Evolutionary conservation across 768 basidiomycete genomes (phyloP).

Genomic region (Paxillus rubicundulus): DNA sequence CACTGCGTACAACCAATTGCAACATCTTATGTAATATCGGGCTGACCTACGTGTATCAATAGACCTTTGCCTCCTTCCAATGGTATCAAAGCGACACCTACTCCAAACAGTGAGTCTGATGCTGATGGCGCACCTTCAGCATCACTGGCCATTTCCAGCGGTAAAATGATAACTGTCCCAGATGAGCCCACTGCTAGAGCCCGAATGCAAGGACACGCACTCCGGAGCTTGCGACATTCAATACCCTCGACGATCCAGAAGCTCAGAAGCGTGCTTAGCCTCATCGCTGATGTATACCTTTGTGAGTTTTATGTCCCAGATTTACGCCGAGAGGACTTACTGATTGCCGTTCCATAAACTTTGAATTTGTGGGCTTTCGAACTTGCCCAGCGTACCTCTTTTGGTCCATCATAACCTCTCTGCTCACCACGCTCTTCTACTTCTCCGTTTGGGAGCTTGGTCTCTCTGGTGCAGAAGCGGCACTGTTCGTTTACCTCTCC

Average conservation of each 20-base stretch:
- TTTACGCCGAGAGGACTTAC: background rate
- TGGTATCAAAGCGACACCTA: constrained; percentile 7
- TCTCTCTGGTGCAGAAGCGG: constrained; percentile 77
- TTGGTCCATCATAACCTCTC: constrained; percentile 80
- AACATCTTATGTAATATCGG: constrained; percentile 34
- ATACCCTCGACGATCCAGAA: background rate
- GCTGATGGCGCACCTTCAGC: background rate
- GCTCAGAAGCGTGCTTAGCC: constrained; percentile 26
- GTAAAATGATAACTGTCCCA: background rate
- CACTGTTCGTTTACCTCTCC: constrained; percentile 68
- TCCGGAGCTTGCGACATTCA: background rate
- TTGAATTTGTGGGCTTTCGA: background rate
- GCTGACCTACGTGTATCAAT: constrained; percentile 23
- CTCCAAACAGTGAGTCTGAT: background rate
- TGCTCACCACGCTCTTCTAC: constrained; percentile 82
- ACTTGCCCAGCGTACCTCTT: constrained; percentile 61
- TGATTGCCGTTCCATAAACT: background rate
- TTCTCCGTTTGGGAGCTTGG: constrained; percentile 92
- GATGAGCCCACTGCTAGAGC: background rate
- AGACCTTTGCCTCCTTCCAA: constrained; percentile 13
- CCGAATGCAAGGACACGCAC: background rate
- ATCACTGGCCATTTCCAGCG: background rate
- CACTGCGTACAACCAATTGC: constrained; percentile 46
- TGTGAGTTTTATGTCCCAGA: constrained; percentile 37
- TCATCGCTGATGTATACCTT: constrained; percentile 51